These are phyloP conservation scores for Ceratocystis variospora DNA, from an alignment of 2,329 filamentous ascomycete genomes.

Conservation along the genomic window DNA sequence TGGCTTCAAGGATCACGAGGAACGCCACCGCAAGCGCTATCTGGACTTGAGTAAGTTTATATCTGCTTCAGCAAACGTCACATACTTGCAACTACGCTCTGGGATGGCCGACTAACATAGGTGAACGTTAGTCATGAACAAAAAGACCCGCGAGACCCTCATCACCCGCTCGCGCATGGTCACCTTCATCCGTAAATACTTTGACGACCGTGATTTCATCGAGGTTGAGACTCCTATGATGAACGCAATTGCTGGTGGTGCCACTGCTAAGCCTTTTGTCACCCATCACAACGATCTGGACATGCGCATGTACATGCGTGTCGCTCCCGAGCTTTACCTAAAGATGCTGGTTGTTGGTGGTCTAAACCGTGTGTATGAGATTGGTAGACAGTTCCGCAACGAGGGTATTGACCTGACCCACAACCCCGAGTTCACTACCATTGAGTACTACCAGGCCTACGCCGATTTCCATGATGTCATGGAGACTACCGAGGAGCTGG, in stretches of 20 bases:
- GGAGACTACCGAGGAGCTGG: slow-evolving; percentile 82
- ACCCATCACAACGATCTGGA: slow-evolving; percentile 94
- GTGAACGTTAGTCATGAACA: slow-evolving; percentile 60
- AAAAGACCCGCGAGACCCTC: slow-evolving; percentile 68
- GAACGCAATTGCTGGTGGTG: slow-evolving; percentile 88
- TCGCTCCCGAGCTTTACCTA: slow-evolving; percentile 89
- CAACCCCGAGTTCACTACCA: slow-evolving; percentile 91
- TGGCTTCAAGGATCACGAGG: slow-evolving; percentile 90
- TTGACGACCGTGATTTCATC: slow-evolving; percentile 75
- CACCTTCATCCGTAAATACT: slow-evolving; percentile 74
- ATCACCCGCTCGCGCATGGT: slow-evolving; percentile 68
- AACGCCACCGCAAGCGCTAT: slow-evolving; percentile 83
- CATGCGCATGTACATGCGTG: slow-evolving; percentile 87
- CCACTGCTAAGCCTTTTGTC: slow-evolving; percentile 82
- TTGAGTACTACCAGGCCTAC: slow-evolving; percentile 94
- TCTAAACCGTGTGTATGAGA: slow-evolving; percentile 86
- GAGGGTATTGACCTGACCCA: slow-evolving; percentile 64
- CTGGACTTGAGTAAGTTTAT: slow-evolving; percentile 54
- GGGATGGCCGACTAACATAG: neutral
- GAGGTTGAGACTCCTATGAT: slow-evolving; percentile 98
- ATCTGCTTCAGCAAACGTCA: neutral
- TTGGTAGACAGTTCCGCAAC: slow-evolving; percentile 91
- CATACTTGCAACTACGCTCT: neutral
- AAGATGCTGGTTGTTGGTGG: slow-evolving; percentile 95
- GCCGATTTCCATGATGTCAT: slow-evolving; percentile 85